Conservation (phyloP, 495 filamentous ascomycete species). For the Aspergillus kassunensis region DNA sequence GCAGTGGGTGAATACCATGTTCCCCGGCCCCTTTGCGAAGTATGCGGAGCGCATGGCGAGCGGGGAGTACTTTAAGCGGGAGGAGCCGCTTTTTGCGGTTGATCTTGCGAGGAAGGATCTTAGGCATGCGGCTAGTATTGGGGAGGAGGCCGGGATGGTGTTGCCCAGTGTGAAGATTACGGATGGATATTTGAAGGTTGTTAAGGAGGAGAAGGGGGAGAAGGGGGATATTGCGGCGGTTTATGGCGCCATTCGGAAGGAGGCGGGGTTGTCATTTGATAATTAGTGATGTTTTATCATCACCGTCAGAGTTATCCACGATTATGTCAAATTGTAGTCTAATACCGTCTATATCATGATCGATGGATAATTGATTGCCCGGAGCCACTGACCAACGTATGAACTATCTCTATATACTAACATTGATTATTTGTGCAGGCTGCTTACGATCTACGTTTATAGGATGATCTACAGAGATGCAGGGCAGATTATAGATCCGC, state of each 20-base stretch:
- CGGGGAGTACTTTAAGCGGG: conserved; percentile 68
- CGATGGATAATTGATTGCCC: too few species aligned
- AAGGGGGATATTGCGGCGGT: conserved; percentile 81
- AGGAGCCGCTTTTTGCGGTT: conserved; percentile 81
- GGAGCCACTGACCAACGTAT: too few species aligned
- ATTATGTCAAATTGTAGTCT: too few species aligned
- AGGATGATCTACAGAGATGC: too few species aligned
- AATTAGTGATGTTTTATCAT: conserved; percentile 38
- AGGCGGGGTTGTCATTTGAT: conserved; percentile 68
- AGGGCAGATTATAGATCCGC: too few species aligned
- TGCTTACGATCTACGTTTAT: too few species aligned
- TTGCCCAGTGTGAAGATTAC: conserved; percentile 64
- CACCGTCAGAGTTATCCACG: too few species aligned
- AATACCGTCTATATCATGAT: too few species aligned
- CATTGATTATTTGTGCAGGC: too few species aligned
- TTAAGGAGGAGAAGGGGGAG: conserved; percentile 68
- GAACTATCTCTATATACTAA: too few species aligned
- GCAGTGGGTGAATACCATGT: conserved; percentile 60
- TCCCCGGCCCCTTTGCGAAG: conserved; percentile 51
- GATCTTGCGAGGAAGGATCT: conserved; percentile 85
- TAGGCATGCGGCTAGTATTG: conserved; percentile 67
- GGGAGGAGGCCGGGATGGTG: conserved; percentile 54
- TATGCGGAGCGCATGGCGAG: conserved; percentile 70
- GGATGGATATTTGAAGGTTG: conserved; percentile 61
- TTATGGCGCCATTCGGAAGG: conserved; percentile 70